Conservation (phyloP, 768 basidiomycete species). For the Guyanaporus albipodus region DNA sequence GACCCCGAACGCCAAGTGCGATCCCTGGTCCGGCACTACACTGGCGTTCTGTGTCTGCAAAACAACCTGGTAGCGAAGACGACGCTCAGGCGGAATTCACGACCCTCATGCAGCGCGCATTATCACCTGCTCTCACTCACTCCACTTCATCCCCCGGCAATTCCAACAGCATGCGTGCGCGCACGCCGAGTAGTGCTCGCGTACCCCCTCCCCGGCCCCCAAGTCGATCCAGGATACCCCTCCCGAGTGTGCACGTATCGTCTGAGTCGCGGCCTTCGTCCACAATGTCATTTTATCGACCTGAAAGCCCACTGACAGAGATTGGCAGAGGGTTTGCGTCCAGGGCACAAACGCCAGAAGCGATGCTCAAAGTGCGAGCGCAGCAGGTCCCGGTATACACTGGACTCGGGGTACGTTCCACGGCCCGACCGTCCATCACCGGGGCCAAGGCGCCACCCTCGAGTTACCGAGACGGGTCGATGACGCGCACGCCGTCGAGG, state of each 20-base stretch:
- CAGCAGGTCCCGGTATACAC: slow-evolving; percentile 56
- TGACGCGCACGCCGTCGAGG: slow-evolving; percentile 57
- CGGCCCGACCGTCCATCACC: slow-evolving; percentile 36
- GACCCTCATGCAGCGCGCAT: slow-evolving; percentile 52
- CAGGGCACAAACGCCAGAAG: slow-evolving; percentile 70
- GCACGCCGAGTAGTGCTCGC: slow-evolving; percentile 39
- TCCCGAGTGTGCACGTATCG: slow-evolving; percentile 67
- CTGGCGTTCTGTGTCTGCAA: slow-evolving; percentile 46
- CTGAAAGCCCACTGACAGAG: slow-evolving; percentile 49
- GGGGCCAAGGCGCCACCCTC: slow-evolving; percentile 60
- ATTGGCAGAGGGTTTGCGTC: slow-evolving; percentile 32
- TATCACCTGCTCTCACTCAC: slow-evolving; percentile 54
- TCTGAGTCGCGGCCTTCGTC: slow-evolving; percentile 69
- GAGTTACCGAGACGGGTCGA: slow-evolving; percentile 62
- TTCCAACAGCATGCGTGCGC: slow-evolving; percentile 24
- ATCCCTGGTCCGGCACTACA: slow-evolving; percentile 64
- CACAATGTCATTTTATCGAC: slow-evolving; percentile 63
- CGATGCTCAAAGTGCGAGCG: slow-evolving; percentile 52
- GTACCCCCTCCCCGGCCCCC: slow-evolving; percentile 67
- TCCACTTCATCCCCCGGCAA: slow-evolving; percentile 43
- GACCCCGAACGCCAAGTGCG: slow-evolving; percentile 75
- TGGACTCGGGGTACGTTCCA: slow-evolving; percentile 37
- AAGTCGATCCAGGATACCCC: slow-evolving; percentile 79
- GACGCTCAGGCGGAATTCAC: slow-evolving; percentile 45
- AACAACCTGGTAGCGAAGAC: slow-evolving; percentile 42